Evolutionary conservation across 2,329 filamentous ascomycete species (phyloP), one percentile per base, ranked within the genome.

Genomic region (Colletotrichum filicis): DNA sequence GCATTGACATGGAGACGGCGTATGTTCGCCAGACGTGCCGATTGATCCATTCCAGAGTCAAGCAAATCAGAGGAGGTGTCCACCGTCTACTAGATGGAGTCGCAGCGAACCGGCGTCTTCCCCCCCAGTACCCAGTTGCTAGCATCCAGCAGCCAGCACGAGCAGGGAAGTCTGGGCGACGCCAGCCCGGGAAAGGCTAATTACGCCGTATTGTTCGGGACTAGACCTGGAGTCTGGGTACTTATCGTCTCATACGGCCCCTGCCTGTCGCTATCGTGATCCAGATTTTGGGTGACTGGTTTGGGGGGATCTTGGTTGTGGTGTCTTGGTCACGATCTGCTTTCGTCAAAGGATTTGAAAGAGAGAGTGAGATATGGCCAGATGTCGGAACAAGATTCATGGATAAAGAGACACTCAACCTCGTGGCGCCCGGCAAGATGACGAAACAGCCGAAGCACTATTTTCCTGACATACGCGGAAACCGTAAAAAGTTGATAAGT

Each of bases 181-280:
- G 55, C 49, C 55, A 65, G 56, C 71, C 71, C 71, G 66, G 70
- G 67, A 73, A 61, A 73, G 71, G 56, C 71, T 73, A 73, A 66
- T 73, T 26, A 52, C 56, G 71, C 56, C 49, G 71, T 71, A 70
- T 30, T 60, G 19, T 53, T 70, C 35, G 70, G 70, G 59, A 32
- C 52, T 49, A 70, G 66, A 30, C 32, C 16, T 59, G n/a, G 32
- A 14, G 7, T 26, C 26, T 55, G 28, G 30, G 5, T 28, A 24
- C 37, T 66, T 42, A 30, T 68, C 58, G 49, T 62, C 42, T 67
- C 68, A 72, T 62, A 67, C n/a, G 68, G 49, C 24, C 42, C 60
- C 32, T 28, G 55, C 22, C 35, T 66, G 62, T 73, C 14, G 37
- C 46, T 55, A 64, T 67, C 58, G 59, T 37, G 64, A n/a, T 46